Percentiles rank a stretch among this genome's conserved stretches.
Evolutionary conservation across 2,329 filamentous ascomycete species (phyloP).

Genomic region (Dothiorella sarmentorum): DNA sequence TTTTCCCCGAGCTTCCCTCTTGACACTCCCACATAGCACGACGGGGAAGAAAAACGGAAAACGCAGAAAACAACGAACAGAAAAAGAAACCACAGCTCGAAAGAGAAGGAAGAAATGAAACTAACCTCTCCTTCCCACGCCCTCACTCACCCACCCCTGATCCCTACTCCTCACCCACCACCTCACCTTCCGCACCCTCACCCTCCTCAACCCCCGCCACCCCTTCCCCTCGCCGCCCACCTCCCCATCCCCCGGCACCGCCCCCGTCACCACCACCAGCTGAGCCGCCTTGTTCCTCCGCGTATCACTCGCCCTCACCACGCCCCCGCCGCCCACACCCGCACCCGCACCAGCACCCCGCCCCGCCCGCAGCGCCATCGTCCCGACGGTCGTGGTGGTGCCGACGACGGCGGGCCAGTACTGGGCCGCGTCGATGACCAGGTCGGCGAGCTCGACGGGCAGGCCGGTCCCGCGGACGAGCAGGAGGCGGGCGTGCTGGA

Average conservation of each 20-base stretch:
- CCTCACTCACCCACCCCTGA: slow-evolving; percentile 32
- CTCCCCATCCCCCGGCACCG: neutral
- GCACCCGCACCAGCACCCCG: neutral
- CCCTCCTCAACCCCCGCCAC: neutral
- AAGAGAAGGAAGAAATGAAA: neutral
- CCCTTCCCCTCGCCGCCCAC: neutral
- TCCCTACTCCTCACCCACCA: slow-evolving; percentile 28
- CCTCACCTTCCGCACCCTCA: neutral
- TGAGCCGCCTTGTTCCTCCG: neutral
- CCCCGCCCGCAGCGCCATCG: neutral
- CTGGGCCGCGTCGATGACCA: slow-evolving; percentile 12
- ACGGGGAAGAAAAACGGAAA: neutral
- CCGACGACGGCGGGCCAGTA: slow-evolving; percentile 8
- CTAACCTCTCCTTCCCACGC: neutral
- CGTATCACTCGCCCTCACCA: neutral
- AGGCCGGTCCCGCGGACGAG: slow-evolving; percentile 3
- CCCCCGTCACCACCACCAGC: slow-evolving; percentile 1
- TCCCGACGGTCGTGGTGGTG: neutral
- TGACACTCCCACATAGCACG: too few relatives aligned
- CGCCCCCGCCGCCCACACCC: neutral
- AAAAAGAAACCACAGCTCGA: neutral
- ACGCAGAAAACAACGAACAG: neutral
- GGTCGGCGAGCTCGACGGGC: slow-evolving; percentile 7
- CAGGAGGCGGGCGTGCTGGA: neutral
- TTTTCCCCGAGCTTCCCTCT: too few relatives aligned